A percentile compares a stretch with the other conserved stretches of the same genome.
These are phyloP conservation scores for Trichomonascus vanleenenianus DNA, from an alignment of 805 yeast genomes.

Conservation along the genomic window DNA sequence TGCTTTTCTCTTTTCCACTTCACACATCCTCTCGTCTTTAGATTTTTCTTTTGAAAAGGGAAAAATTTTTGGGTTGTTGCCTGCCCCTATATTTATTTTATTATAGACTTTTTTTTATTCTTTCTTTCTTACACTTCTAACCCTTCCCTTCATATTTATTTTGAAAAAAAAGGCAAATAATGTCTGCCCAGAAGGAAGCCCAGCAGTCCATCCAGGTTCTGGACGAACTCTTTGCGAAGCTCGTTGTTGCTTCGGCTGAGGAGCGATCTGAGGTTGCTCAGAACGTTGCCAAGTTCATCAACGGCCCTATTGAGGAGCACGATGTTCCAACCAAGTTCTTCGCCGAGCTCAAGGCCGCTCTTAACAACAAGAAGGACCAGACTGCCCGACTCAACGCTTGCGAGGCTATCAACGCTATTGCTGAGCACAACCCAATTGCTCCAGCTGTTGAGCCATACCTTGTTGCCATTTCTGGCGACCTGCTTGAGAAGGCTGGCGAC, in stretches of 20 bases:
- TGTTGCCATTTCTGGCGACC: slow-evolving; percentile 64
- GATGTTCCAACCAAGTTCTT: slow-evolving; percentile 92
- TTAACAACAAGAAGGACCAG: slow-evolving; percentile 72
- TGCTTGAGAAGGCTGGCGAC: slow-evolving; percentile 81
- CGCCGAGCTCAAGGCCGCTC: slow-evolving; percentile 62
- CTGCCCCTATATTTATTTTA: not conserved
- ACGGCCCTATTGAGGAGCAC: slow-evolving; percentile 96
- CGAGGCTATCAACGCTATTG: slow-evolving; percentile 77
- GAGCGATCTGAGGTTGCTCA: slow-evolving; percentile 79
- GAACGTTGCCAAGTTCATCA: slow-evolving; percentile 86
- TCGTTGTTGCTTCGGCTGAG: slow-evolving; percentile 81
- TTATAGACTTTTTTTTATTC: slow-evolving; percentile 3
- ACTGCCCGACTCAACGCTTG: slow-evolving; percentile 66
- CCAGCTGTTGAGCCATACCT: slow-evolving; percentile 96
- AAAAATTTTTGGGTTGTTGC: not conserved
- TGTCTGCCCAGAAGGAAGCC: slow-evolving; percentile 18
- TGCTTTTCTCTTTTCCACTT: too few species aligned
- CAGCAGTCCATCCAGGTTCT: slow-evolving; percentile 52
- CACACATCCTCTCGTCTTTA: too few species aligned
- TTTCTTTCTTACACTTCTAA: not conserved
- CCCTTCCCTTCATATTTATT: slow-evolving; percentile 1
- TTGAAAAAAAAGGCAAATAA: slow-evolving; percentile 3
- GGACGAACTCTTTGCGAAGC: slow-evolving; percentile 86
- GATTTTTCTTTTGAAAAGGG: not conserved
- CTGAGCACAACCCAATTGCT: slow-evolving; percentile 60